Evolutionary conservation across 345 rosid genomes (phyloP).

Genomic region (Salix arbutifolia): DNA sequence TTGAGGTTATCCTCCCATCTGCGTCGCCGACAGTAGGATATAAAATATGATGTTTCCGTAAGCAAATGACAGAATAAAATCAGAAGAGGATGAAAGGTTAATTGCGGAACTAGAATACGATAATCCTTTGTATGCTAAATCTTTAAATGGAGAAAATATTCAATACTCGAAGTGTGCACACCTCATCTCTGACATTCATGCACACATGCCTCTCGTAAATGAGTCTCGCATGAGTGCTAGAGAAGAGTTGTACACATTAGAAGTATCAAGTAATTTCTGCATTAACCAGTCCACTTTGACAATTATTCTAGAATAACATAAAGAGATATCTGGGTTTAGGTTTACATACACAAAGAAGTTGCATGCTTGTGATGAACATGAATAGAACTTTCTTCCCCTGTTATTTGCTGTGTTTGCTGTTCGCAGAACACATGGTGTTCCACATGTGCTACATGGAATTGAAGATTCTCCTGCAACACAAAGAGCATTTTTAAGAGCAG

Average conservation of each 20-base stretch:
- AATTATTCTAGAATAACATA: background rate
- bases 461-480: slow-evolving; percentile 60
- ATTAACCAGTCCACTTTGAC: background rate
- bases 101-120: too few relatives aligned
- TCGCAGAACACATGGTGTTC: slow-evolving; percentile 59
- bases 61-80: too few relatives aligned
- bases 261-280: too few relatives aligned
- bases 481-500: background rate
- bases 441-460: slow-evolving; percentile 62
- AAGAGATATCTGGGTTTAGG: background rate
- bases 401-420: slow-evolving; percentile 84
- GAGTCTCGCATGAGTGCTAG: too few relatives aligned
- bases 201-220: too few relatives aligned
- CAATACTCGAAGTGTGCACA: too few relatives aligned
- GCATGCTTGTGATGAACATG: slow-evolving; percentile 75
- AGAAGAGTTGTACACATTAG: too few relatives aligned
- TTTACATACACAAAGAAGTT: slow-evolving; percentile 75
- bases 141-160: too few relatives aligned
- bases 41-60: too few relatives aligned
- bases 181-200: too few relatives aligned
- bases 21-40: slow-evolving; percentile 14
- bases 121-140: too few relatives aligned
- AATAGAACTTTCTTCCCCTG: slow-evolving; percentile 88
- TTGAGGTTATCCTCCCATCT: slow-evolving; percentile 85
- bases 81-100: too few relatives aligned